Evolutionary conservation across 2,329 filamentous ascomycete genomes (phyloP).

Genomic region (Annulohypoxylon truncatum): DNA sequence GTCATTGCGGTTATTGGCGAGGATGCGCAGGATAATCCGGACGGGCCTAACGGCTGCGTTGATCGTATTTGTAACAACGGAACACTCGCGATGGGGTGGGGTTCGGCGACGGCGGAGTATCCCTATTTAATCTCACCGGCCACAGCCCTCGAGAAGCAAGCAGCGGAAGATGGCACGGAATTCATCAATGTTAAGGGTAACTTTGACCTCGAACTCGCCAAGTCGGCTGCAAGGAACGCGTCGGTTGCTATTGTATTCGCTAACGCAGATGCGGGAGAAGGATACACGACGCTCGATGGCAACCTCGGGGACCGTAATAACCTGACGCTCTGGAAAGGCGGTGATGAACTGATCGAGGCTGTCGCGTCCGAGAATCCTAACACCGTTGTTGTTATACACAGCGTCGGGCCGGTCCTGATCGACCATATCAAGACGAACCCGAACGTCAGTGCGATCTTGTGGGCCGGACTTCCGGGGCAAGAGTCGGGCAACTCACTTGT

Average conservation of each 20-base stretch:
- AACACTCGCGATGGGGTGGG: constrained; percentile 80
- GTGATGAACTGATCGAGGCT: constrained; percentile 81
- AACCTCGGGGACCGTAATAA: constrained; percentile 93
- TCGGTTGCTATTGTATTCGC: constrained; percentile 74
- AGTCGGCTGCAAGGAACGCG: constrained; percentile 40
- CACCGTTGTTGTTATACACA: constrained; percentile 92
- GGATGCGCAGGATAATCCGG: constrained; percentile 80
- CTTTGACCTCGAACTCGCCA: constrained; percentile 43
- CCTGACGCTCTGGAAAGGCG: constrained; percentile 86
- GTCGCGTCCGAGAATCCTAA: constrained; percentile 82
- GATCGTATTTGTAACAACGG: constrained; percentile 72
- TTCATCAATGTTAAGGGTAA: constrained; percentile 67
- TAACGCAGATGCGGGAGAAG: constrained; percentile 88
- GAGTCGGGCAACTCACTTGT: constrained; percentile 82
- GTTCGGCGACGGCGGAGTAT: constrained; percentile 77
- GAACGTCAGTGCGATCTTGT: constrained; percentile 85
- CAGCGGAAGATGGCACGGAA: constrained; percentile 66
- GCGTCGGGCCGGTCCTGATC: constrained; percentile 80
- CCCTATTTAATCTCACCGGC: constrained; percentile 82
- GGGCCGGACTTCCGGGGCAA: constrained; percentile 82
- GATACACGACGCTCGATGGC: constrained; percentile 82
- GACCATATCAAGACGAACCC: constrained; percentile 75
- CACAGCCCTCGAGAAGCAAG: constrained; percentile 72
- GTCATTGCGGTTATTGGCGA: constrained; percentile 82
- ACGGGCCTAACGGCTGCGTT: constrained; percentile 80